Percentiles rank a stretch among this genome's conserved stretches.
Conservation (phyloP, 2,329 filamentous ascomycete genomes). For the Arthrocladium fulminans region DNA sequence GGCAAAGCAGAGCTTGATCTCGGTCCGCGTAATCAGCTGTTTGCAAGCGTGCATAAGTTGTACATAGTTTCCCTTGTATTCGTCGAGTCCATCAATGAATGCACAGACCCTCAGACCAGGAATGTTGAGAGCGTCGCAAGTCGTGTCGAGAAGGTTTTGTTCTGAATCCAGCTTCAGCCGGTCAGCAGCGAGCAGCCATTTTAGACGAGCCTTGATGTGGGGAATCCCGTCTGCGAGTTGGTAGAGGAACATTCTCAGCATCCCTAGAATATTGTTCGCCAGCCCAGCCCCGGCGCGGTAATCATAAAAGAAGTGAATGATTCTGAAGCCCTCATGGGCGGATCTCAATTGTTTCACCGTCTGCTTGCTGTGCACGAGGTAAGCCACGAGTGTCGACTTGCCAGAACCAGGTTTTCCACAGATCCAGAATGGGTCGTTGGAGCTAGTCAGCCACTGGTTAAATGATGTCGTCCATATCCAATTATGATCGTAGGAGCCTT, state of each 20-base stretch:
- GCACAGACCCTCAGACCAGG: conserved; percentile 1
- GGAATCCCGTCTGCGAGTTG: background rate
- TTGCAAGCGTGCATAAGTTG: conserved; percentile 3
- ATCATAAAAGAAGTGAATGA: conserved; percentile 8
- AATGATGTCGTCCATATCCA: too few species aligned
- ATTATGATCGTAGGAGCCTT: too few species aligned
- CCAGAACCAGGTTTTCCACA: conserved; percentile 36
- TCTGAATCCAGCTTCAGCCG: background rate
- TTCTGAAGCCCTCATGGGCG: background rate
- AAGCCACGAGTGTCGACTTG: conserved; percentile 33
- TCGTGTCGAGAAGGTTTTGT: background rate
- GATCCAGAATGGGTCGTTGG: conserved; percentile 33
- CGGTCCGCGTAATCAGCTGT: conserved; percentile 2
- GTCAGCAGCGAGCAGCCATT: background rate
- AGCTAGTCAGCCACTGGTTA: too few species aligned
- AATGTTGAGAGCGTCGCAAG: background rate
- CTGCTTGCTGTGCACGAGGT: conserved; percentile 7
- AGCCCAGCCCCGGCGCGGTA: conserved; percentile 2
- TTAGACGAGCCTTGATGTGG: background rate
- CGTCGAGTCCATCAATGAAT: conserved; percentile 12
- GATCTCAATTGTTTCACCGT: background rate
- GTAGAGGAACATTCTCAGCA: background rate
- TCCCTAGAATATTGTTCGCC: conserved; percentile 4
- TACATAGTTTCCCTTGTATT: conserved; percentile 8
- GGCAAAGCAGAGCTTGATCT: conserved; percentile 10